Base-by-base conservation (phyloP, 805 yeast genomes). In the Hanseniaspora guilliermondii region DNA sequence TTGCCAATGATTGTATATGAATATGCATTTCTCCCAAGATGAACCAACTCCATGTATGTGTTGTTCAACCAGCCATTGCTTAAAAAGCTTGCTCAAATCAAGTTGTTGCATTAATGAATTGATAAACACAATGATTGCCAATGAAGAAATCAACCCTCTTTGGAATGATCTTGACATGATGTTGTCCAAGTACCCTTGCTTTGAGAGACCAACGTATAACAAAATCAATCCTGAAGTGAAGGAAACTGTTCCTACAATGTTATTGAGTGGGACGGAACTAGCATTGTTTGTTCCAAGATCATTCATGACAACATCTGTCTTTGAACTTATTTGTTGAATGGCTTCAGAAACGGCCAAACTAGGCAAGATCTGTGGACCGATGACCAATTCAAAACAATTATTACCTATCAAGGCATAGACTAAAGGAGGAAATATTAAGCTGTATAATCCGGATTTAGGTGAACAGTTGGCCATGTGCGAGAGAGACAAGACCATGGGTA, bases 111-210 rank as follows among this genome's bases (percentile, higher is more conserved):
- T 25, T 6, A 49, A 24, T 17, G 53, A 47, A 37, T 44, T 48
- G 9, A 54, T 40, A 38, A 54, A 49, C 3, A 54, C 53, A n/a
- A 48, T 54, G 7, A 54, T 36, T 14, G 56, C 56, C 44, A 54
- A 44, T 9, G 53, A 48, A 14, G 56, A 48, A 14, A 54, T 54
- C 27, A 54, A 44, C 7, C 56, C 56, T 36, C 56, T 48, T 48
- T 54, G 56, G 37, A 54, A 54, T 1, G 56, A 54, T 44, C 52
- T 48, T 4, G 56, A 54, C 53, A 54, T 42, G 6, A 48, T 42
- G 21, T 54, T 54, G 24, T 54, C 56, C 16, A 54, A 40, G 35
- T 40, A 54, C 3, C 56, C 56, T 27, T 54, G 47, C 5, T 41
- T 41, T 2, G 49, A 22, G 11, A 54, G 17, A 19, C 53, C 56